Base-by-base conservation (phyloP, 75 land plant genomes). In the Gnetum montanum region DNA sequence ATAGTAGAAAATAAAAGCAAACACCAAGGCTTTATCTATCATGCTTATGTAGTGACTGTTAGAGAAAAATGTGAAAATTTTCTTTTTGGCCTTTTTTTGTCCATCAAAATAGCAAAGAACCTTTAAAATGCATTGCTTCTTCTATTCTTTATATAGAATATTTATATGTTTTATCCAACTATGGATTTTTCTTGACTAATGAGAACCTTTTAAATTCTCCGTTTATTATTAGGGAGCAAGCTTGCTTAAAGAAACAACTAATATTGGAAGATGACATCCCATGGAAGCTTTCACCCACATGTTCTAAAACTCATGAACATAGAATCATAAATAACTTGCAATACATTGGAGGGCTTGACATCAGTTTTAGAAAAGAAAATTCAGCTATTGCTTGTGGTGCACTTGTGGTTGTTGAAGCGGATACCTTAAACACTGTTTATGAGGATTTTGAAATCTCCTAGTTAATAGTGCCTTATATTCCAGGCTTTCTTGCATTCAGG, bases 401-500 rank as follows among this genome's bases (percentile, higher is more conserved):
- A 1, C 68, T 91, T 19, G 93, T 91, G 18, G 79, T 91, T 25
- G 19, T 91, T 58, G 78, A 91, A 31, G 52, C 78, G 25, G 68
- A 62, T 0, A 77, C 66, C 33, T 66, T 87, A 34, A 27, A 60
- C 19, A 67, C 80, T 10, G 82, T 81, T 6, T 81, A 91, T 36
- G 78, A 87, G 34, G 93, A 87, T 45, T 91, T 65, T 49, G 65
- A 63, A 35, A 31, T 78, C 31, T 74, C 62, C 26, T 58, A 43
- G 23, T 71, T 83, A 30, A 57, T 63, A 18, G 63, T 81, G 57
- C 93, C 93, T 20, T 91, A 91, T 67, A 62, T 87, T 47, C 75
- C 93, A 46, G 97, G 97, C 13, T 91, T 87, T 54, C 79, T 91
- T 18, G 97, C 97, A 35, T 91, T 91, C 49, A 78, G 97, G 37